Evolutionary conservation across 2,329 filamentous ascomycete species (phyloP).

Genomic region (Chaetomiaceae sp.): DNA sequence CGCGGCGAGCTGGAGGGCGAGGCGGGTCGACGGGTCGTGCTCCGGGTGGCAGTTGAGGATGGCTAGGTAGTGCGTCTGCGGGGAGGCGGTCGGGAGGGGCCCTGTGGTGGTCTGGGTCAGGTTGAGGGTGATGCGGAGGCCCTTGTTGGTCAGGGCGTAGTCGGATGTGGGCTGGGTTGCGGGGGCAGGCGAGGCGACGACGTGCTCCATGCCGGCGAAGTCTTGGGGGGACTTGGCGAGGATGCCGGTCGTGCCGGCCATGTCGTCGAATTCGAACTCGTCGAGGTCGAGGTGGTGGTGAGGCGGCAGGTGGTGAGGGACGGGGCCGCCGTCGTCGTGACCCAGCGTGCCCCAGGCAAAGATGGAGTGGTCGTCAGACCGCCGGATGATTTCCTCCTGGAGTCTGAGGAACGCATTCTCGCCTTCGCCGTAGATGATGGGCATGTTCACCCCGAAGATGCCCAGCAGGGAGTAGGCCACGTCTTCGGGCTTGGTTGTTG

Average conservation of each 20-base stretch:
- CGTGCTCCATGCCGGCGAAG: conserved; percentile 19
- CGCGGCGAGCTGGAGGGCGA: conserved; percentile 21
- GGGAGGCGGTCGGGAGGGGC: background rate
- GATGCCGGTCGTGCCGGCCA: conserved; percentile 14
- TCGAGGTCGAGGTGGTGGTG: conserved; percentile 3
- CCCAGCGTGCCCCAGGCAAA: conserved; percentile 25
- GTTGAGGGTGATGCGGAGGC: conserved; percentile 20
- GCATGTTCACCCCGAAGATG: conserved; percentile 42
- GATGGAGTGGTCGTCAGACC: conserved; percentile 24
- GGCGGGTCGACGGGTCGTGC: conserved; percentile 12
- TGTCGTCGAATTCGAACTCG: conserved; percentile 18
- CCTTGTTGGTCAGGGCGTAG: conserved; percentile 25
- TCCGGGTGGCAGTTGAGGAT: conserved; percentile 20
- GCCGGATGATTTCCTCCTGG: conserved; percentile 34
- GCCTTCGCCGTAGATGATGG: conserved; percentile 41
- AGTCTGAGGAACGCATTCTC: conserved; percentile 32
- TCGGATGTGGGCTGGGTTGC: conserved; percentile 2
- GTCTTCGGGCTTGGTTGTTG: conserved; percentile 37
- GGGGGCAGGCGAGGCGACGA: conserved; percentile 10
- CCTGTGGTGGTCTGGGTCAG: background rate
- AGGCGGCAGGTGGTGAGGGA: conserved; percentile 1
- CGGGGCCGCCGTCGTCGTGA: conserved; percentile 3
- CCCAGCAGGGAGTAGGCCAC: conserved; percentile 43
- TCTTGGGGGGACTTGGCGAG: conserved; percentile 22
- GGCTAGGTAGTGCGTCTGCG: conserved; percentile 13